These are phyloP conservation scores for Mucor ambiguus DNA, from an alignment of 371 early-diverging fungal genomes.

Conservation along the genomic window DNA sequence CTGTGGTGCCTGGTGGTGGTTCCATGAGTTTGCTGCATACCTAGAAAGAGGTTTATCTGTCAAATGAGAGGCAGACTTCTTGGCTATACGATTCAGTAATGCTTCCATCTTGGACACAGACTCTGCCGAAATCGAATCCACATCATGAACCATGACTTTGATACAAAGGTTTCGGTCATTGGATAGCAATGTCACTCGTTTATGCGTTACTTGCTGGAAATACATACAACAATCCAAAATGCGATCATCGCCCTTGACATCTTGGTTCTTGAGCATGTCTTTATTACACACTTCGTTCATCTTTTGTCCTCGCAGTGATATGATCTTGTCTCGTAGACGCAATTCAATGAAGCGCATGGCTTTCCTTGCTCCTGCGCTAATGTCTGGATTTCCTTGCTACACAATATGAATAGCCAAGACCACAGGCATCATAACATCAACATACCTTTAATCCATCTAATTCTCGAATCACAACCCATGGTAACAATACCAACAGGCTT, in stretches of 20 bases:
- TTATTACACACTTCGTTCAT: constrained; percentile 26
- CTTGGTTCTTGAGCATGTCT: not conserved
- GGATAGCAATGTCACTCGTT: constrained; percentile 31
- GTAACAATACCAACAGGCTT: constrained; percentile 31
- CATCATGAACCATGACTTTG: constrained; percentile 49
- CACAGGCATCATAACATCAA: too few species aligned
- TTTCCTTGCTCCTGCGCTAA: constrained; percentile 21
- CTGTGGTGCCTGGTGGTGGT: not conserved
- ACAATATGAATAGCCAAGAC: not conserved
- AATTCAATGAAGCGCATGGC: constrained; percentile 42
- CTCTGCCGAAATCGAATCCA: constrained; percentile 36
- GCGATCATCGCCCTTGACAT: constrained; percentile 35
- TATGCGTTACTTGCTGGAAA: constrained; percentile 19
- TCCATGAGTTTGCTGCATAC: not conserved
- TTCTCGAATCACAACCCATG: constrained; percentile 47
- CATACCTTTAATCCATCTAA: constrained; percentile 40
- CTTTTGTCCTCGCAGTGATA: constrained; percentile 36
- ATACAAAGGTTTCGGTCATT: constrained; percentile 48
- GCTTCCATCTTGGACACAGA: constrained; percentile 20
- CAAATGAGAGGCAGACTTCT: not conserved
- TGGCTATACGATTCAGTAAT: constrained; percentile 12
- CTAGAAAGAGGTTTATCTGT: not conserved
- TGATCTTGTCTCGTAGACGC: constrained; percentile 13
- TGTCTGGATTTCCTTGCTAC: not conserved
- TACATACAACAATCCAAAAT: constrained; percentile 49